Percentiles rank a stretch among this genome's conserved stretches.
These are phyloP conservation scores for Exophiala phaeomuriformis DNA, from an alignment of 2,329 filamentous ascomycete species.

Conservation along the genomic window DNA sequence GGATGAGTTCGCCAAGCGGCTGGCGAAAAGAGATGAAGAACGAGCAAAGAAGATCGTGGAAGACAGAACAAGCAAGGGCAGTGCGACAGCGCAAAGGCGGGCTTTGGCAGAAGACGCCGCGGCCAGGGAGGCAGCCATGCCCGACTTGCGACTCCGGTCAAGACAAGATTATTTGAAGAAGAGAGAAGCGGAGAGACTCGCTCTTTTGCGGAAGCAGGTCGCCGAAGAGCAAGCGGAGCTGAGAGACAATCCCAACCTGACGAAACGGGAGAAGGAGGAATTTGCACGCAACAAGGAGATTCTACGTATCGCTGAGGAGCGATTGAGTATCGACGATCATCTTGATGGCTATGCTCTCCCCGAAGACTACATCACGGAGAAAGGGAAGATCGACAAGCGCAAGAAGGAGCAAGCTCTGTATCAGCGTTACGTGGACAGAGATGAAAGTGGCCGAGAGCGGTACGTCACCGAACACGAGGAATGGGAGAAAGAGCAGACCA, in stretches of 20 bases:
- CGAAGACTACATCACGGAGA: conserved; percentile 90
- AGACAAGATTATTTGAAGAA: conserved; percentile 92
- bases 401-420: conserved; percentile 87
- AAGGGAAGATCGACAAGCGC: conserved; percentile 78
- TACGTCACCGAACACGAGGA: conserved; percentile 92
- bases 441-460: conserved; percentile 79
- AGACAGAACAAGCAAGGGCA: conserved; percentile 51
- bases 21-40: conserved; percentile 64
- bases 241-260: conserved; percentile 65
- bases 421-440: conserved; percentile 79
- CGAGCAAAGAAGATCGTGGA: conserved; percentile 63
- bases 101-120: conserved; percentile 60
- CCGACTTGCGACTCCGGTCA: conserved; percentile 73
- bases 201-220: conserved; percentile 82
- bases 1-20: conserved; percentile 69
- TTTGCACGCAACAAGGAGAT: conserved; percentile 85
- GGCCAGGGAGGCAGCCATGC: conserved; percentile 63
- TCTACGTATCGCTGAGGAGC: conserved; percentile 72
- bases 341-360: conserved; percentile 88
- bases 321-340: conserved; percentile 81
- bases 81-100: conserved; percentile 54
- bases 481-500: conserved; percentile 85
- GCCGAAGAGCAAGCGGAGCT: conserved; percentile 79
- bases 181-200: conserved; percentile 75
- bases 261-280: conserved; percentile 71